Percentiles rank a stretch among this genome's conserved stretches.
These are phyloP conservation scores for Smittium mucronatum DNA, from an alignment of 371 early-diverging fungal genomes.

Conservation along the genomic window DNA sequence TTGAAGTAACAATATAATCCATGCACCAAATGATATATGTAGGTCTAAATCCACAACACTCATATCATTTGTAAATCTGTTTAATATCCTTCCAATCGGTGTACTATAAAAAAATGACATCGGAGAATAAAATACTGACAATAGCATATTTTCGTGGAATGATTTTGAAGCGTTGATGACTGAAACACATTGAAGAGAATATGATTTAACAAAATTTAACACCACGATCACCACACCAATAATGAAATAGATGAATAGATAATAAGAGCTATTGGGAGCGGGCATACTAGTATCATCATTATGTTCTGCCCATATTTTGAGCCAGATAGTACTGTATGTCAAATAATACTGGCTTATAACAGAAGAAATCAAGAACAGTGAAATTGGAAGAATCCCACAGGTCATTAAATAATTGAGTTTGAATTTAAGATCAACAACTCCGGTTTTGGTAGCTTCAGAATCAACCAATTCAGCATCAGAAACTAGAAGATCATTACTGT, in stretches of 20 bases:
- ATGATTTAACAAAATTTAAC: not conserved
- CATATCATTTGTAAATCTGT: conserved; percentile 77
- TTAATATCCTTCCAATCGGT: conserved; percentile 74
- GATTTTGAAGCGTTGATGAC: not conserved
- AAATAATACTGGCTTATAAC: not conserved
- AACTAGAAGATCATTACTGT: not conserved
- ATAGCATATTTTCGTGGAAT: not conserved
- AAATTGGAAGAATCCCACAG: not conserved
- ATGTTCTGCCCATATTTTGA: not conserved
- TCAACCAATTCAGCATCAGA: not conserved
- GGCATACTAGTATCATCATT: not conserved
- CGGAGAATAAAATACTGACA: conserved; percentile 30
- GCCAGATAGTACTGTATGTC: not conserved
- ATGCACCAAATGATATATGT: conserved; percentile 49
- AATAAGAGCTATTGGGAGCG: not conserved
- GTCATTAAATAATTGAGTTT: not conserved
- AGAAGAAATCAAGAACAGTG: not conserved
- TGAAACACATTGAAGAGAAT: not conserved
- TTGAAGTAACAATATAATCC: conserved; percentile 46
- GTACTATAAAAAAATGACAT: conserved; percentile 79
- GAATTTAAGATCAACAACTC: not conserved
- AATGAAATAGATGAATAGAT: not conserved
- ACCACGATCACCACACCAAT: not conserved
- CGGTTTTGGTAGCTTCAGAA: not conserved
- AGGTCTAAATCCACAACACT: conserved; percentile 61